phyloP scores from a whole-genome alignment of 306 rosid species.

The Fragaria iinumae region DNA sequence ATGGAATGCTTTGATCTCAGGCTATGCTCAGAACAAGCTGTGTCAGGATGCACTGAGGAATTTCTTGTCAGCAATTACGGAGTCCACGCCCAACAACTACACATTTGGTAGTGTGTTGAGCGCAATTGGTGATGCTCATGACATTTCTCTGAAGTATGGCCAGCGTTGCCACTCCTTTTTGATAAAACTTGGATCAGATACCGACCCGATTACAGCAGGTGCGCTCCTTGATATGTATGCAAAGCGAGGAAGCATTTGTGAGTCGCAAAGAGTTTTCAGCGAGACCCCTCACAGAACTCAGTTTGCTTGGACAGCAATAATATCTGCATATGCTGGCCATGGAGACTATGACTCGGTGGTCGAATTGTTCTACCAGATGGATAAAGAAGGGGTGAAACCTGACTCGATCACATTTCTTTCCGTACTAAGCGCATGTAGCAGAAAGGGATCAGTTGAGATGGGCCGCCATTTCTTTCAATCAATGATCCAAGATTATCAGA shows the following conservation, averaged over 20 bases:
- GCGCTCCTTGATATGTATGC: slow-evolving; percentile 88
- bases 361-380: slow-evolving; percentile 60
- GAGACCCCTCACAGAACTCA: slow-evolving; percentile 54
- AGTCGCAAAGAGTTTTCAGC: slow-evolving; percentile 58
- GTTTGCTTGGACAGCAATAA: slow-evolving; percentile 76
- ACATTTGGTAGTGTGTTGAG: slow-evolving; percentile 85
- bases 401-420: slow-evolving; percentile 78
- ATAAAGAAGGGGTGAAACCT: slow-evolving; percentile 47
- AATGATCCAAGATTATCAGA: slow-evolving; percentile 52
- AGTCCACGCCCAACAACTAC: slow-evolving; percentile 69
- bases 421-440: slow-evolving; percentile 62
- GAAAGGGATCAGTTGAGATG: slow-evolving; percentile 73
- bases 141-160: slow-evolving; percentile 66
- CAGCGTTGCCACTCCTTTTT: slow-evolving; percentile 68
- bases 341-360: slow-evolving; percentile 65
- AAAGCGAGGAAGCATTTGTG: slow-evolving; percentile 67
- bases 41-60: slow-evolving; percentile 58
- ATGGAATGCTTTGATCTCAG: slow-evolving; percentile 90
- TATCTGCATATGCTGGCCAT: slow-evolving; percentile 72
- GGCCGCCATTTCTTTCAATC: slow-evolving; percentile 54
- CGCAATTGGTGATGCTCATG: slow-evolving; percentile 69
- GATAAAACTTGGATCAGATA: slow-evolving; percentile 56
- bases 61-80: slow-evolving; percentile 49
- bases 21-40: slow-evolving; percentile 71
- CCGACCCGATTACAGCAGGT: slow-evolving; percentile 56